A percentile compares a stretch with the other conserved stretches of the same genome.
Conservation (phyloP, 805 yeast genomes). For the Starmerella roubikii region DNA sequence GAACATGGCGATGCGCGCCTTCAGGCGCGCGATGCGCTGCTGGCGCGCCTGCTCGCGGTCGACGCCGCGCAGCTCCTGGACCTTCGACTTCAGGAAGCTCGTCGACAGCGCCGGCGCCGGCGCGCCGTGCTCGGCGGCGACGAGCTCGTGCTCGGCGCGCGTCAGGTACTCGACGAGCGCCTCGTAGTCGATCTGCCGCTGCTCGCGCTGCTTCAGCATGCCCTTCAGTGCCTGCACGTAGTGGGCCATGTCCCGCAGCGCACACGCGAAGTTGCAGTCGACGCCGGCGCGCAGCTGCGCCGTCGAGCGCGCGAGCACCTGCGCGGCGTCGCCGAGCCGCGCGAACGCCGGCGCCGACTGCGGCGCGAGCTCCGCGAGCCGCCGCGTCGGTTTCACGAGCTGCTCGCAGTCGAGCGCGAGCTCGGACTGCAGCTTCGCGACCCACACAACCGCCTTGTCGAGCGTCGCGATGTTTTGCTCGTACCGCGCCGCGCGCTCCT, state of each 20-base stretch:
- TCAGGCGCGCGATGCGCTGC: slow-evolving; percentile 40
- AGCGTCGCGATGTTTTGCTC: slow-evolving; percentile 71
- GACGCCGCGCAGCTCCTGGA: slow-evolving; percentile 51
- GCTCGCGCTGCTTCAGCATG: slow-evolving; percentile 72
- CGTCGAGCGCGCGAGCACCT: slow-evolving; percentile 32
- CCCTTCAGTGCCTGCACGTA: slow-evolving; percentile 53
- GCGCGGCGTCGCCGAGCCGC: slow-evolving; percentile 36
- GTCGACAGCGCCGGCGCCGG: slow-evolving; percentile 28
- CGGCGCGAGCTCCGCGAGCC: slow-evolving; percentile 48
- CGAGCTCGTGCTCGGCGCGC: slow-evolving; percentile 57
- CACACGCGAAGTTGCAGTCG: slow-evolving; percentile 69
- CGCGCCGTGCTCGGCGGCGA: slow-evolving; percentile 35
- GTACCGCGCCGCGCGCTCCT: slow-evolving; percentile 66
- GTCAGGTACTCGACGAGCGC: slow-evolving; percentile 65
- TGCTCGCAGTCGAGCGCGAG: slow-evolving; percentile 59
- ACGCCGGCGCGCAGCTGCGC: slow-evolving; percentile 36
- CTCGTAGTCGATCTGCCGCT: slow-evolving; percentile 82
- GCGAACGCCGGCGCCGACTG: slow-evolving; percentile 28
- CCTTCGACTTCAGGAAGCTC: slow-evolving; percentile 40
- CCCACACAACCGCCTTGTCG: slow-evolving; percentile 63
- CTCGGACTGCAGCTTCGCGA: slow-evolving; percentile 58
- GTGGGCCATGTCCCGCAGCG: slow-evolving; percentile 77
- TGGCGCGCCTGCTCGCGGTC: slow-evolving; percentile 43
- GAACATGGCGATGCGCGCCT: slow-evolving; percentile 36
- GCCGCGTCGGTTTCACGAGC: slow-evolving; percentile 55